Evolutionary conservation across 495 filamentous ascomycete species (phyloP).

Genomic region (Penicillium samsonianum): DNA sequence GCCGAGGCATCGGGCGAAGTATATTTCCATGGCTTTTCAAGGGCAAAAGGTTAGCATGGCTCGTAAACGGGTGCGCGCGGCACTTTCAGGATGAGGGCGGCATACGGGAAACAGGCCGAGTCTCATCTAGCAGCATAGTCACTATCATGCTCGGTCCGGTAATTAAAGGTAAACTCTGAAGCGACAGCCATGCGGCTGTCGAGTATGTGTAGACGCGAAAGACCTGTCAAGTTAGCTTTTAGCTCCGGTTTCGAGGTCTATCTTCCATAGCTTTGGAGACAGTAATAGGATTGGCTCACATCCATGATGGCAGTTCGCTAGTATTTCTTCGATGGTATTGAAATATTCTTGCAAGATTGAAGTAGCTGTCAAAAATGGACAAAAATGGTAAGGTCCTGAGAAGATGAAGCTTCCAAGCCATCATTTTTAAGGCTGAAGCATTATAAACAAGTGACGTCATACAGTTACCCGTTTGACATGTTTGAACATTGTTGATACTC

Average conservation of each 20-base stretch:
- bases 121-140: conserved; percentile 59
- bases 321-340: neutral
- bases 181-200: conserved; percentile 63
- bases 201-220: conserved; percentile 67
- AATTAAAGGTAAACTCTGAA: conserved; percentile 68
- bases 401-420: neutral
- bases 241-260: neutral
- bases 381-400: neutral
- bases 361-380: too few species aligned
- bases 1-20: conserved; percentile 71
- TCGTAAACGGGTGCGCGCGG: neutral
- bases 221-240: conserved; percentile 45
- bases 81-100: conserved; percentile 1
- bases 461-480: conserved; percentile 1
- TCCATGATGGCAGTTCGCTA: conserved; percentile 15
- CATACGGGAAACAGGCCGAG: conserved; percentile 56
- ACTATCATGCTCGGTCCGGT: conserved; percentile 66
- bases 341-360: neutral
- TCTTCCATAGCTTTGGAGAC: neutral
- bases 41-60: neutral
- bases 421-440: conserved; percentile 7
- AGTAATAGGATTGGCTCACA: conserved; percentile 11
- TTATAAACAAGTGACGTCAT: conserved; percentile 10
- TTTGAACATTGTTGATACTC: too few species aligned
- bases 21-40: conserved; percentile 64